A percentile compares a stretch with the other conserved stretches of the same genome.
Conservation (phyloP, 2,329 filamentous ascomycete genomes). For the Hymenoscyphus infarciens region DNA sequence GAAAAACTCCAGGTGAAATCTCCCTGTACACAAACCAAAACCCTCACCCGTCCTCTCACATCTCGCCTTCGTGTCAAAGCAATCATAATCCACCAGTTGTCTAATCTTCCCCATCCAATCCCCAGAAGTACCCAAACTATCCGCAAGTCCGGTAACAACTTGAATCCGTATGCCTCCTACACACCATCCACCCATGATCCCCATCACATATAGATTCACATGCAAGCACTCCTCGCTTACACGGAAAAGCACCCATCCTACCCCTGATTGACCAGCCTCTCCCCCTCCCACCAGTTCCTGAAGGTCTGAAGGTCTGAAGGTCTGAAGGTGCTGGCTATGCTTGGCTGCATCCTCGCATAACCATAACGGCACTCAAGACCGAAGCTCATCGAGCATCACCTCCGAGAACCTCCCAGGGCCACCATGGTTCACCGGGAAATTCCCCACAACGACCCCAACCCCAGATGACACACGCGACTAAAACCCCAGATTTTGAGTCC, state of each 20-base stretch:
- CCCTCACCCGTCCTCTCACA: neutral
- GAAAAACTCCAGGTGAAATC: neutral
- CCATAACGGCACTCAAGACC: constrained; percentile 18
- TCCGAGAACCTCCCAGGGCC: neutral
- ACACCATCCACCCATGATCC: constrained; percentile 1
- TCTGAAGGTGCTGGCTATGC: neutral
- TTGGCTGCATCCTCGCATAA: constrained; percentile 19
- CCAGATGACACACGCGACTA: neutral
- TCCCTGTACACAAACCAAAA: neutral
- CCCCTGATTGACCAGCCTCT: neutral
- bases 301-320: too few relatives aligned
- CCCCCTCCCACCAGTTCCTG: constrained; percentile 12
- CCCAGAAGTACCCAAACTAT: constrained; percentile 7
- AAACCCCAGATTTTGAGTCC: neutral
- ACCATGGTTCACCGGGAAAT: neutral
- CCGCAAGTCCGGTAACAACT: constrained; percentile 11
- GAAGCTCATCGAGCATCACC: constrained; percentile 3
- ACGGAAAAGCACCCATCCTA: neutral
- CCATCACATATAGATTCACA: constrained; percentile 1
- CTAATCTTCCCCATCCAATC: constrained; percentile 6
- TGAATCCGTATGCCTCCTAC: constrained; percentile 10
- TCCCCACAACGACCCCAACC: constrained; percentile 1
- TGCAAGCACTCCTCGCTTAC: constrained; percentile 9
- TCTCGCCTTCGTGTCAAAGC: constrained; percentile 7
- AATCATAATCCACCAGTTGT: neutral